These are phyloP conservation scores for Crithidia thermophila DNA, from an alignment of 208 protist genomes.

Conservation along the genomic window DNA sequence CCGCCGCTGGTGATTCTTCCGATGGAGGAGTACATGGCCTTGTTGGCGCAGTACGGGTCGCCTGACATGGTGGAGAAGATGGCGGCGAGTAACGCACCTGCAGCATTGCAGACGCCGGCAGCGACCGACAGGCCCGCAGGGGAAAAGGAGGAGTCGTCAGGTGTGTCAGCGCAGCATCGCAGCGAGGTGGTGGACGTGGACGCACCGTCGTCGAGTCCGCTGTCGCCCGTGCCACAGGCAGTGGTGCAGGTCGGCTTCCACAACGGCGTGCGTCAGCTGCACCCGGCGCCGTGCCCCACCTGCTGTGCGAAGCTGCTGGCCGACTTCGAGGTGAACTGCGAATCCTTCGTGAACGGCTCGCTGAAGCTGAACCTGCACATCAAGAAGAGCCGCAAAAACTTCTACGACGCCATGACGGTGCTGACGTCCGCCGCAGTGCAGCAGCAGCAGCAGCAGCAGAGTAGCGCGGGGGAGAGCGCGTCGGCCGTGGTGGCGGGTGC, in stretches of 20 bases:
- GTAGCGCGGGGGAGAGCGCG: background rate
- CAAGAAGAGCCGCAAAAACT: constrained; percentile 69
- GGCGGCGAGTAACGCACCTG: background rate
- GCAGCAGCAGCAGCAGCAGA: constrained; percentile 17
- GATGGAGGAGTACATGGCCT: constrained; percentile 61
- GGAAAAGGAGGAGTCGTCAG: constrained; percentile 9
- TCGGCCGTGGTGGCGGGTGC: background rate
- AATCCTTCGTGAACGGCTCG: constrained; percentile 59
- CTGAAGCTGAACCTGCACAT: constrained; percentile 73
- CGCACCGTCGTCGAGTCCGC: background rate
- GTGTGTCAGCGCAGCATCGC: background rate
- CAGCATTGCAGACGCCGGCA: background rate
- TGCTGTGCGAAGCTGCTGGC: constrained; percentile 49
- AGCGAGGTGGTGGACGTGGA: background rate
- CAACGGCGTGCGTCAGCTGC: constrained; percentile 47
- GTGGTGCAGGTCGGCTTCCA: constrained; percentile 47
- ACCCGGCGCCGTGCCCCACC: constrained; percentile 42
- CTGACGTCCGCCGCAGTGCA: constrained; percentile 36
- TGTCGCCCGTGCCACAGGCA: constrained; percentile 14
- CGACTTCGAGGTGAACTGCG: constrained; percentile 37
- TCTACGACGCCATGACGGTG: constrained; percentile 69
- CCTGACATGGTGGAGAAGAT: constrained; percentile 34
- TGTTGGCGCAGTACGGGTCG: constrained; percentile 53
- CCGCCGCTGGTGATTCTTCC: constrained; percentile 74
- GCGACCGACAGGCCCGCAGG: constrained; percentile 12